Base-by-base conservation (phyloP, 1,139 yeast species). In the Groenewaldozyma sp. region DNA sequence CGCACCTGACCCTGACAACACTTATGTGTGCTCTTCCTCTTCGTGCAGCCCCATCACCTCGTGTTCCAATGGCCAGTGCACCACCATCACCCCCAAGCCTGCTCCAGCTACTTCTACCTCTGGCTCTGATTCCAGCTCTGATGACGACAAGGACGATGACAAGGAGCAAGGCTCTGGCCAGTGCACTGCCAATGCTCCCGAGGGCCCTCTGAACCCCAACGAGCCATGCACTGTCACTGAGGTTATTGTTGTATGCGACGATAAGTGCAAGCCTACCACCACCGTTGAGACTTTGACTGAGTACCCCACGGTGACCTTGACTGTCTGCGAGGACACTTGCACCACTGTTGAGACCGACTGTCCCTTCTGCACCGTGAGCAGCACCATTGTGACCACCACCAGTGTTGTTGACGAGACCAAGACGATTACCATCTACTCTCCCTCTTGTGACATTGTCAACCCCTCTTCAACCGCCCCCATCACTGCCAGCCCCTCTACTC, bases 361-460 rank as follows among this genome's bases (percentile, higher is more conserved):
- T 37, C 46, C 49, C 7, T 49, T 36, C 37, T 47, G 50, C 31
- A 45, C 45, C 10, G 27, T 48, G 24, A 40, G 43, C 34, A 47
- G 46, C 3, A 38, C 45, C 13, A 27, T 40, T n/a, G 29, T 36
- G n/a, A 39, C 44, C 6, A 27, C 34, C 28, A 46, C 48, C n/a
- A 31, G 27, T 13, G 40, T 45, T 2, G 28, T 31, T 3, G 35
- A 37, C 11, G 14, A 21, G 14, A 27, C 28, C 24, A 14, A 19
- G 3, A 32, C 36, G 7, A 32, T 24, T 4, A 37, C 39, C 11
- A 20, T 37, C 24, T 26, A 24, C 13, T 29, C 33, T 7, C 33
- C 33, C 4, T 11, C 4, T 18, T 29, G 33, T 17, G 28, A 40
- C 17, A 37, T 37, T 33, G 32, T 24, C 36, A 40, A 33, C 13